A percentile compares a stretch with the other conserved stretches of the same genome.
Conservation (phyloP, 768 basidiomycete species). For the Collybia mongolica region DNA sequence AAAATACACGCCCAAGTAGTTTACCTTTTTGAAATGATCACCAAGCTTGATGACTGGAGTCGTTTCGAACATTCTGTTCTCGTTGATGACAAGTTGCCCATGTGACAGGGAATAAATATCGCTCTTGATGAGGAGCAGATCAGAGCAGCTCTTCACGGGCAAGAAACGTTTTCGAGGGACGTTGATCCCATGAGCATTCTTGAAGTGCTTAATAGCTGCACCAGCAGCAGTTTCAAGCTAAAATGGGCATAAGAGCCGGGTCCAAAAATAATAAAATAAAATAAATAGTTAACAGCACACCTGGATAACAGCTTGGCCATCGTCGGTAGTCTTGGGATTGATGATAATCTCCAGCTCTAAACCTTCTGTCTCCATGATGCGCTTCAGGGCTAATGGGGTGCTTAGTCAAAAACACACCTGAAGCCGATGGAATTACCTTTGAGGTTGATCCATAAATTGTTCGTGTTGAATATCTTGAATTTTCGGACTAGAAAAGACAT, state of each 20-base stretch:
- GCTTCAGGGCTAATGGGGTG: conserved; percentile 67
- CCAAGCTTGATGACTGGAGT: conserved; percentile 97
- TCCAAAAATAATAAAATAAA: too few species aligned
- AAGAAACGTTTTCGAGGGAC: conserved; percentile 94
- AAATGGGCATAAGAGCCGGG: conserved; percentile 15
- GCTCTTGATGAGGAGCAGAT: conserved; percentile 86
- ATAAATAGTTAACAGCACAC: conserved; percentile 23
- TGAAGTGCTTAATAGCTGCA: conserved; percentile 93
- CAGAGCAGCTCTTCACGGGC: conserved; percentile 87
- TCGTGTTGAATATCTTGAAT: conserved; percentile 94
- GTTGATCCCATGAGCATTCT: conserved; percentile 89
- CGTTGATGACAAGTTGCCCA: conserved; percentile 85
- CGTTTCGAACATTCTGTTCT: conserved; percentile 76
- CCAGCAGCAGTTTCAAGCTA: conserved; percentile 90
- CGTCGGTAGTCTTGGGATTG: conserved; percentile 86
- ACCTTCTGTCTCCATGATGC: conserved; percentile 80
- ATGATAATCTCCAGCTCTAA: conserved; percentile 96
- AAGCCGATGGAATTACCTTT: conserved; percentile 45
- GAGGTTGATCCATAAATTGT: conserved; percentile 80
- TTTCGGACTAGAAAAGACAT: conserved; percentile 57
- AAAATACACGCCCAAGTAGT: not conserved
- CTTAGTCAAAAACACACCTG: not conserved
- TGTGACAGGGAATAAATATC: conserved; percentile 91
- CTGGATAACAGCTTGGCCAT: conserved; percentile 85
- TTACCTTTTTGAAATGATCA: conserved; percentile 94